Evolutionary conservation across 2,329 filamentous ascomycete species (phyloP).

Genomic region (Fonsecaea erecta): DNA sequence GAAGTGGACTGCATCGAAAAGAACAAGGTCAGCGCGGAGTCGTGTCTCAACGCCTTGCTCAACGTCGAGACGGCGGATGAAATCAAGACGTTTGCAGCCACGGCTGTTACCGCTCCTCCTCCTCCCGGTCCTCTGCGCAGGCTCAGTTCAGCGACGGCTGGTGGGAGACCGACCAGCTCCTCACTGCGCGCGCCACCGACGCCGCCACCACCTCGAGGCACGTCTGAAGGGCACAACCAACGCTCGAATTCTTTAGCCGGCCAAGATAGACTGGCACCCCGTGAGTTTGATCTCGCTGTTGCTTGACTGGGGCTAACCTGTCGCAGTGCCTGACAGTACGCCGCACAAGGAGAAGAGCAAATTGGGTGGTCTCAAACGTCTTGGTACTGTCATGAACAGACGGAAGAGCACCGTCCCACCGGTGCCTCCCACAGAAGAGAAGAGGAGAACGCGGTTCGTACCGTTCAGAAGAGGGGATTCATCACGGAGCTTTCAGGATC

Average conservation of each 20-base stretch:
- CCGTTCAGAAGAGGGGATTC: slow-evolving; percentile 50
- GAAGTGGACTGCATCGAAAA: slow-evolving; percentile 86
- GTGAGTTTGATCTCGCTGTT: slow-evolving; percentile 39
- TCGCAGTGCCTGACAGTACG: slow-evolving; percentile 43
- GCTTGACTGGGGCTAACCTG: slow-evolving; percentile 9
- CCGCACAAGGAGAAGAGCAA: slow-evolving; percentile 53
- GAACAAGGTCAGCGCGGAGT: slow-evolving; percentile 73
- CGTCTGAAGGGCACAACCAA: slow-evolving; percentile 61
- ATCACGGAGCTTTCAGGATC: slow-evolving; percentile 41
- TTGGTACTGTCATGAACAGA: slow-evolving; percentile 55
- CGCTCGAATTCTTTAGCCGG: slow-evolving; percentile 54
- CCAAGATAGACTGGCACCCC: slow-evolving; percentile 43
- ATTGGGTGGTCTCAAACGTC: slow-evolving; percentile 51
- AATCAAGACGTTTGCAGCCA: slow-evolving; percentile 72
- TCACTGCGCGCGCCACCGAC: slow-evolving; percentile 41
- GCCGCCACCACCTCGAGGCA: slow-evolving; percentile 47
- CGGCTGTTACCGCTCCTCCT: slow-evolving; percentile 42
- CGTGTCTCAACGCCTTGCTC: slow-evolving; percentile 78
- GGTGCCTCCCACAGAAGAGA: slow-evolving; percentile 45
- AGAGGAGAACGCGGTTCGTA: slow-evolving; percentile 49
- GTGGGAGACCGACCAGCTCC: slow-evolving; percentile 37
- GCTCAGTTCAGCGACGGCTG: slow-evolving; percentile 42
- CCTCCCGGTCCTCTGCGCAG: slow-evolving; percentile 47
- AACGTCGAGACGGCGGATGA: slow-evolving; percentile 87
- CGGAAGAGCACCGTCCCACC: slow-evolving; percentile 50